Conservation (phyloP, 192 early-diverging fungal genomes). For the Coemansia sp. region DNA sequence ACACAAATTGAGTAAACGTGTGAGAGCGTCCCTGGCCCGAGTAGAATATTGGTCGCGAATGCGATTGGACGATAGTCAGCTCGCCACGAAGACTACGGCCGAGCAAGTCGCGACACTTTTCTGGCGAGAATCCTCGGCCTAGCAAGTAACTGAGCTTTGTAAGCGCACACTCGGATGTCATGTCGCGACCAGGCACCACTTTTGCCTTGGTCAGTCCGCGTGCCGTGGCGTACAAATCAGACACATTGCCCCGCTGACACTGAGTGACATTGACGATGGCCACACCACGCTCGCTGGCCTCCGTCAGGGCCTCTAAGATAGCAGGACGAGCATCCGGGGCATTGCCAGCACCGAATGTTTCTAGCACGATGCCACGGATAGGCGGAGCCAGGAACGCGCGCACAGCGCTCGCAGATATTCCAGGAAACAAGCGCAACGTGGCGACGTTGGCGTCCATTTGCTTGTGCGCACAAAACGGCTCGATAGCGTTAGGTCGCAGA, state of each 20-base stretch:
- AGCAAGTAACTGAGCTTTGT: conserved; percentile 95
- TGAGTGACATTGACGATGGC: conserved; percentile 97
- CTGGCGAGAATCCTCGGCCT: conserved; percentile 65
- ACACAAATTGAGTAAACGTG: conserved; percentile 54
- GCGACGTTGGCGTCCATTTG: conserved; percentile 84
- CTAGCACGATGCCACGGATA: conserved; percentile 87
- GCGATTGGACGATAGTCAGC: conserved; percentile 64
- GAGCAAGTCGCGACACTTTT: conserved; percentile 77
- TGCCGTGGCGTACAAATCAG: conserved; percentile 88
- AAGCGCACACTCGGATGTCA: conserved; percentile 94
- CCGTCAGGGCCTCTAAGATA: conserved; percentile 76
- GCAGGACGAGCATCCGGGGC: conserved; percentile 88
- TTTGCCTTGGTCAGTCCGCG: conserved; percentile 77
- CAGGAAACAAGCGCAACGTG: conserved; percentile 88
- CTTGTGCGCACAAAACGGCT: conserved; percentile 83
- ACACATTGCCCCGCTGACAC: conserved; percentile 78
- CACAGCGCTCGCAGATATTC: conserved; percentile 86
- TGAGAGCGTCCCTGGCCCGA: conserved; percentile 36
- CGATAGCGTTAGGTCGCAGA: conserved; percentile 79
- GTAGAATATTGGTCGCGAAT: conserved; percentile 47
- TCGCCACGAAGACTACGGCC: conserved; percentile 89
- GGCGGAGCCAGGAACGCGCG: conserved; percentile 82
- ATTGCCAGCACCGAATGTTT: conserved; percentile 97
- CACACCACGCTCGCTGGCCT: conserved; percentile 89
- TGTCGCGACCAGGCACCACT: conserved; percentile 89